Evolutionary conservation across 208 protist species (phyloP), one percentile per base, ranked within the genome.

Genomic region (Angomonas deanei): DNA sequence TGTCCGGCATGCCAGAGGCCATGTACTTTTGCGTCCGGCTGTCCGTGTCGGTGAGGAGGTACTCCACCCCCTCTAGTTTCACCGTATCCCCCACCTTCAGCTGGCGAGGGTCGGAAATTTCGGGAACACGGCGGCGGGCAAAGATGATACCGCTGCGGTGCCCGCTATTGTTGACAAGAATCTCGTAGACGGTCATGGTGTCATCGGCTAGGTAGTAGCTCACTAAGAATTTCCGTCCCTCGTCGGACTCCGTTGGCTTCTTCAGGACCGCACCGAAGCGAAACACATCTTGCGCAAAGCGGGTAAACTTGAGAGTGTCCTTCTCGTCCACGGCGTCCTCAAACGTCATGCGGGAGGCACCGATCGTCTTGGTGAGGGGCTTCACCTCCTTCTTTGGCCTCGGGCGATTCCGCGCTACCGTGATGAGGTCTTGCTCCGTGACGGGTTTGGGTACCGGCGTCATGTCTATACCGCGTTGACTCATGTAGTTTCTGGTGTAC

Each of bases 171-270:
- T 78, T 59, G 24, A 93, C 67, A 19, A 69, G 58, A 32, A 93
- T 47, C 78, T 99, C 97, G 64, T 82, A 85, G 8, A 99, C 76
- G 19, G 88, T 86, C 15, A 99, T 82, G 30, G 97, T 97, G 72
- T 98, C 95, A 66, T 99, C 97, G 11, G 90, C 85, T 1, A 98
- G 87, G 72, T 97, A 98, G 75, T 94, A 97, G 68, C 86, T 86
- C 23, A 97, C 61, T 32, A 97, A 71, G 63, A 97, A 97, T 19
- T 52, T 39, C 34, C 94, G 68, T 23, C 78, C 84, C 26, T 66
- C 70, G 72, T 97, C 89, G n/a, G 68, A 63, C 8, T 68, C 59
- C 23, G 54, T 61, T 8, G 77, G 77, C 8, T 88, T 69, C 46
- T 73, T 78, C 59, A 92, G 54, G 32, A 74, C 68, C 27, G 86